Evolutionary conservation across 2,329 filamentous ascomycete genomes (phyloP).

Genomic region (Fusarium clavum): DNA sequence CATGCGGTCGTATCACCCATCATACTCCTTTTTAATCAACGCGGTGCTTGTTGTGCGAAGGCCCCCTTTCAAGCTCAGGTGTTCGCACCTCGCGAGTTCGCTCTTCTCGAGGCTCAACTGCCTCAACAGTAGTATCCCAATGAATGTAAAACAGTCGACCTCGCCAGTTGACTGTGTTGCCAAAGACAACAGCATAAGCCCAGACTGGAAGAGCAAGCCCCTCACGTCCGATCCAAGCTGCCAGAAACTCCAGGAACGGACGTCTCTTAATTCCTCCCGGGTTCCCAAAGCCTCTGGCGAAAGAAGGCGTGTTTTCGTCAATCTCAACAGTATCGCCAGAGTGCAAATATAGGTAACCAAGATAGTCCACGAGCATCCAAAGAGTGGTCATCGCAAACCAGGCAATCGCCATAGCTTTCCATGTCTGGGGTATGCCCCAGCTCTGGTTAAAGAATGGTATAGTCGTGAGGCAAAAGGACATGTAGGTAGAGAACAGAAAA

Average conservation of each 20-base stretch:
- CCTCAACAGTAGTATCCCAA: slow-evolving; percentile 82
- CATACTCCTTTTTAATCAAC: slow-evolving; percentile 37
- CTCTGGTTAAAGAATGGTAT: slow-evolving; percentile 70
- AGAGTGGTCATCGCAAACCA: slow-evolving; percentile 73
- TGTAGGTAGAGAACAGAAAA: slow-evolving; percentile 83
- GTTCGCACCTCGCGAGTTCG: slow-evolving; percentile 26
- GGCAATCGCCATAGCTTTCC: slow-evolving; percentile 71
- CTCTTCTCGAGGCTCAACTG: slow-evolving; percentile 42
- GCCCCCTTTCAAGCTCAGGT: slow-evolving; percentile 43
- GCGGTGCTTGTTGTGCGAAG: slow-evolving; percentile 41
- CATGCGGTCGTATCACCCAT: slow-evolving; percentile 12
- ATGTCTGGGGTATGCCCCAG: slow-evolving; percentile 71
- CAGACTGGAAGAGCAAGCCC: slow-evolving; percentile 87
- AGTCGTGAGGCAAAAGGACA: slow-evolving; percentile 82
- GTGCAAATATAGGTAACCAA: slow-evolving; percentile 79
- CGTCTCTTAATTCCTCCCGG: slow-evolving; percentile 59
- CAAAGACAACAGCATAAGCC: slow-evolving; percentile 89
- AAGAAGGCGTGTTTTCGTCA: slow-evolving; percentile 79
- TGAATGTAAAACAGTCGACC: slow-evolving; percentile 85
- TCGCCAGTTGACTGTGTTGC: slow-evolving; percentile 87
- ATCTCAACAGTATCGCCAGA: slow-evolving; percentile 76
- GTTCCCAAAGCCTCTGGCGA: slow-evolving; percentile 66
- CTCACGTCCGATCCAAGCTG: slow-evolving; percentile 88
- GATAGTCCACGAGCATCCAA: slow-evolving; percentile 84
- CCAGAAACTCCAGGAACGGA: slow-evolving; percentile 76